Conservation (phyloP, 139 green algal species). For the Limnomonas spitsbergensis region DNA sequence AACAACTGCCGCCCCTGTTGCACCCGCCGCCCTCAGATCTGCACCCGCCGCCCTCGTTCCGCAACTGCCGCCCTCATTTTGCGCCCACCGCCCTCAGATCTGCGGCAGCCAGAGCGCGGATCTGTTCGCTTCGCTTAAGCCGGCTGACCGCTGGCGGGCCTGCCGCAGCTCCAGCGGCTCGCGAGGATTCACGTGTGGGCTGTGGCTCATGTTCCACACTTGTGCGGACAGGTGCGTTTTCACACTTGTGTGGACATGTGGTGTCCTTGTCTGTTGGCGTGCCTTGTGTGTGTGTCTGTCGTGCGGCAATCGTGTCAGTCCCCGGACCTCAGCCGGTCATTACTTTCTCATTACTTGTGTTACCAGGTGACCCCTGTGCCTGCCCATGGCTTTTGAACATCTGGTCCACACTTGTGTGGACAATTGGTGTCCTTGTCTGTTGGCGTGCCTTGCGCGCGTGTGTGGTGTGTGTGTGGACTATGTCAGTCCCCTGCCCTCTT, state of each 20-base stretch:
- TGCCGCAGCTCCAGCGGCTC: constrained; percentile 51
- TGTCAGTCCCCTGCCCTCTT: too few relatives aligned
- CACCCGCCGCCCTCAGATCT: background rate
- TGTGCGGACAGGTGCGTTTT: constrained; percentile 33
- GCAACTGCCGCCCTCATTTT: background rate
- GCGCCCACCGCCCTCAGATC: background rate
- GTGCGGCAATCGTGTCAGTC: background rate
- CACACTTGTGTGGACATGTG: background rate
- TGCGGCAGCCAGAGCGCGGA: background rate
- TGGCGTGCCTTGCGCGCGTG: background rate
- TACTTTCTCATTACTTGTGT: background rate
- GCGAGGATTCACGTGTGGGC: constrained; percentile 71
- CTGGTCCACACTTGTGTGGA: background rate
- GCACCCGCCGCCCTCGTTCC: too few relatives aligned
- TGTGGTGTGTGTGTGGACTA: background rate
- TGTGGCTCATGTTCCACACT: constrained; percentile 75
- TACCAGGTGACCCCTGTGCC: background rate
- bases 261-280: background rate
- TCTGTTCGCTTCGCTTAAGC: too few relatives aligned
- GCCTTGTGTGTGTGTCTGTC: background rate
- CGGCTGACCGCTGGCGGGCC: constrained; percentile 32
- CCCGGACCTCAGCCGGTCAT: too few relatives aligned
- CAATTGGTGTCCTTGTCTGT: background rate
- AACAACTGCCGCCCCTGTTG: too few relatives aligned
- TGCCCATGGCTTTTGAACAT: background rate